These are phyloP conservation scores for Solanum hybrid DNA, from an alignment of 305 asterid species.

Conservation along the genomic window DNA sequence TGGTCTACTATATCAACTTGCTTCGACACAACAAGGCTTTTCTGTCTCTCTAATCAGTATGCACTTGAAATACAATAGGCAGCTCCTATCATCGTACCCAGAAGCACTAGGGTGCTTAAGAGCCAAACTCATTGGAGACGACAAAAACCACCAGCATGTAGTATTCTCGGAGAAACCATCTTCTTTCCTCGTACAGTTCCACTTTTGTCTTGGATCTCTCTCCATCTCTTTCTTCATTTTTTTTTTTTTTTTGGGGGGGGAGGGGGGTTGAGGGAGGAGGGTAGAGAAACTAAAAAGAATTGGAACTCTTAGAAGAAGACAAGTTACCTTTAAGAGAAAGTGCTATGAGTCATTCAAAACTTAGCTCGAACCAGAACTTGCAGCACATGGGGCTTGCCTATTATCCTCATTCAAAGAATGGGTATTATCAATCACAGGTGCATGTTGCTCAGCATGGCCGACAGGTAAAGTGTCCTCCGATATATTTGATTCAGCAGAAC, in stretches of 20 bases:
- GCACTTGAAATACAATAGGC: neutral
- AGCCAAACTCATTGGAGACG: neutral
- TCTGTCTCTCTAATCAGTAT: neutral
- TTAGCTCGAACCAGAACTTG: conserved; percentile 27
- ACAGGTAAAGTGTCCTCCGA: conserved; percentile 22
- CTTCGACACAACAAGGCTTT: neutral
- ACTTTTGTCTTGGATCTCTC: neutral
- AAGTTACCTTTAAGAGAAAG: too few relatives aligned
- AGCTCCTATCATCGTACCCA: neutral
- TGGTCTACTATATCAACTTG: neutral
- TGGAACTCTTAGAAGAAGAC: too few relatives aligned
- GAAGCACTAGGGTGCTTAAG: neutral
- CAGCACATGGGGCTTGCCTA: conserved; percentile 33
- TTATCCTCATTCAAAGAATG: conserved; percentile 27
- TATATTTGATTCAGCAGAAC: conserved; percentile 18
- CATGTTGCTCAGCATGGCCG: conserved; percentile 14
- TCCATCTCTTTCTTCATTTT: neutral
- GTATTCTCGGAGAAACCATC: neutral
- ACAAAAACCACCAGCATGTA: neutral
- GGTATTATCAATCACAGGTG: conserved; percentile 16
- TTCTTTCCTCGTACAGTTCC: neutral
- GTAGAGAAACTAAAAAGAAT: too few relatives aligned
- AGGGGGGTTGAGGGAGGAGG: too few relatives aligned
- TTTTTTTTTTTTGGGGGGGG: too few relatives aligned
- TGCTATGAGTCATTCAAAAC: too few relatives aligned